A percentile compares a stretch with the other conserved stretches of the same genome.
These are phyloP conservation scores for Boletus subcaerulescens DNA, from an alignment of 768 basidiomycete genomes.

Conservation along the genomic window DNA sequence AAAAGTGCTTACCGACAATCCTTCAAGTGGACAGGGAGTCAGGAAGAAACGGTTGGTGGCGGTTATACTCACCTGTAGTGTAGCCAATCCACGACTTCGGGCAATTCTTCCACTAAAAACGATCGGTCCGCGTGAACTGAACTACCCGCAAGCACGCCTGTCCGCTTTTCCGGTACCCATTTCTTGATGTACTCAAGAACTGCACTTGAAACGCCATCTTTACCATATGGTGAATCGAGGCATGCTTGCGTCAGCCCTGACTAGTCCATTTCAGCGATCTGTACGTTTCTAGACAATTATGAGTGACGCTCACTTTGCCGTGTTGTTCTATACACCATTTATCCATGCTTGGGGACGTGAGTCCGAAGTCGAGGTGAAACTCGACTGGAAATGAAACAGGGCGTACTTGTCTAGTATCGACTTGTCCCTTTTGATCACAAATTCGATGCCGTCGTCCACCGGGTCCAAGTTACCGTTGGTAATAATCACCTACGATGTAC, in stretches of 20 bases:
- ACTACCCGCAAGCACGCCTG: constrained; percentile 79
- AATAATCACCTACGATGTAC: constrained; percentile 62
- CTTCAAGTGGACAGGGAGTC: constrained; percentile 32
- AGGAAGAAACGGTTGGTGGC: neutral
- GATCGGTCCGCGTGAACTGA: constrained; percentile 79
- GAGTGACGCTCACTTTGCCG: constrained; percentile 48
- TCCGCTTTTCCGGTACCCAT: constrained; percentile 69
- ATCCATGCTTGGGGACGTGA: constrained; percentile 59
- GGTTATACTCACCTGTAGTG: constrained; percentile 62
- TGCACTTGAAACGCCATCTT: constrained; percentile 52
- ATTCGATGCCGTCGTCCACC: constrained; percentile 80
- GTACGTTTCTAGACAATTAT: neutral
- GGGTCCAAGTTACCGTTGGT: constrained; percentile 80
- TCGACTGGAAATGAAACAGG: neutral
- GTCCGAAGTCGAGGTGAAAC: neutral
- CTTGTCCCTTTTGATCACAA: constrained; percentile 72
- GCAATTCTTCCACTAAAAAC: constrained; percentile 79
- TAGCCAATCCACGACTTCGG: constrained; percentile 71
- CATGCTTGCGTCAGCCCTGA: constrained; percentile 84
- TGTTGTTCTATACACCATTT: constrained; percentile 88
- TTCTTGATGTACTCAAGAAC: constrained; percentile 78
- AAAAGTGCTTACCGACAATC: constrained; percentile 59
- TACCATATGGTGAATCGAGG: constrained; percentile 63
- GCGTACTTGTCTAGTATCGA: constrained; percentile 63
- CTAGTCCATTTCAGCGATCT: constrained; percentile 34